Conservation (phyloP, 1,284 basidiomycete genomes). For the Takashimella tepidaria region DNA sequence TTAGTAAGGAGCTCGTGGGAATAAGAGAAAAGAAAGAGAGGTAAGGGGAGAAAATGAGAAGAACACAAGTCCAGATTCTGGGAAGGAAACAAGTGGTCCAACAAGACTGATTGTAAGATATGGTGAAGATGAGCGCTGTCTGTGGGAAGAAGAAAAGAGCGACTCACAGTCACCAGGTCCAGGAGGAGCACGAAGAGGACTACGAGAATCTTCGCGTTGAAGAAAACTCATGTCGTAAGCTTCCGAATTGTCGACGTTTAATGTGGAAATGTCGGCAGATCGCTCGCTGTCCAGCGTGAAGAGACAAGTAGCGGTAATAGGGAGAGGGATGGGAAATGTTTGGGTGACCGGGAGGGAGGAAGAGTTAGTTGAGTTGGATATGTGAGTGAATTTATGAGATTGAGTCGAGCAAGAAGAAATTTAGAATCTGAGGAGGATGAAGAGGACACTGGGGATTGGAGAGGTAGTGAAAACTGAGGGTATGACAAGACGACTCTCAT, state of each 20-base stretch:
- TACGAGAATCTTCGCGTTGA: constrained; percentile 16
- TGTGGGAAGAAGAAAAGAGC: neutral
- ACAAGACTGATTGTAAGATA: neutral
- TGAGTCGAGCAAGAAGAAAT: too few relatives aligned
- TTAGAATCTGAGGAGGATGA: too few relatives aligned
- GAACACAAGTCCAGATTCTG: neutral
- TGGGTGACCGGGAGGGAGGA: too few relatives aligned
- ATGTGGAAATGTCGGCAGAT: constrained; percentile 16
- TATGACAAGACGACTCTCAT: too few relatives aligned
- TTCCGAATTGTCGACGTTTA: constrained; percentile 7
- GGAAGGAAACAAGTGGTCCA: constrained; percentile 3
- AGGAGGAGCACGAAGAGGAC: constrained; percentile 12
- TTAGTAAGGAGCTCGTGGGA: neutral
- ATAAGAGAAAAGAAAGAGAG: neutral
- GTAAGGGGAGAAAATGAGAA: neutral
- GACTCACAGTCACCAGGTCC: constrained; percentile 11
- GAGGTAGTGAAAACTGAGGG: too few relatives aligned
- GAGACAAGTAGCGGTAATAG: neutral
- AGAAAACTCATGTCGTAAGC: constrained; percentile 13
- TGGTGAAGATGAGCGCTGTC: constrained; percentile 2
- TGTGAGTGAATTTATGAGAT: too few relatives aligned
- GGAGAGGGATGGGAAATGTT: too few relatives aligned
- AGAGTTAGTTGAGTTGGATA: neutral
- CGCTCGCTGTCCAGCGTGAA: constrained; percentile 12
- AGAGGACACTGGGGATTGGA: too few relatives aligned